Evolutionary conservation across 2,329 filamentous ascomycete genomes (phyloP).

Genomic region (Aspergillus hortae): DNA sequence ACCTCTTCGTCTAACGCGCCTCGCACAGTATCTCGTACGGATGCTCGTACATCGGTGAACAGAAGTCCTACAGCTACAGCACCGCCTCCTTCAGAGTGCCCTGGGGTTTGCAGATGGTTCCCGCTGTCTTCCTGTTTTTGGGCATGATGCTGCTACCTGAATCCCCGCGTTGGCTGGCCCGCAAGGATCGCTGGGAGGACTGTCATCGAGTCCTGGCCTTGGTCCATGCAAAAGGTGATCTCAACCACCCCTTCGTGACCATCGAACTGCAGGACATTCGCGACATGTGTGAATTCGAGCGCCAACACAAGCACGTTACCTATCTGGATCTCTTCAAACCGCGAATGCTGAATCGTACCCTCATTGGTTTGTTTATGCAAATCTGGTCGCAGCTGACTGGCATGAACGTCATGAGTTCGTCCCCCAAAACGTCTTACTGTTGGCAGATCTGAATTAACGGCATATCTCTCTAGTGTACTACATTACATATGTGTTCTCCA

Average conservation of each 20-base stretch:
- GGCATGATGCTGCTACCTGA: slow-evolving; percentile 55
- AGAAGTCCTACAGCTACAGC: slow-evolving; percentile 22
- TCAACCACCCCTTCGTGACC: slow-evolving; percentile 61
- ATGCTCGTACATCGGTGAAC: slow-evolving; percentile 57
- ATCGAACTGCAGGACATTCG: slow-evolving; percentile 70
- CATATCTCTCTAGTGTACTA: slow-evolving; percentile 52
- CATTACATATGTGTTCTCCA: slow-evolving; percentile 66
- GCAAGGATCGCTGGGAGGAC: slow-evolving; percentile 58
- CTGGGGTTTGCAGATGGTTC: slow-evolving; percentile 63
- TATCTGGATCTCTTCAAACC: slow-evolving; percentile 71
- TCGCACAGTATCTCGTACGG: slow-evolving; percentile 53
- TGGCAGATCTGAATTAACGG: no score
- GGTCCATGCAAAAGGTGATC: slow-evolving; percentile 64
- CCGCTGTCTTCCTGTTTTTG: slow-evolving; percentile 55
- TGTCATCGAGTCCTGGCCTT: slow-evolving; percentile 48
- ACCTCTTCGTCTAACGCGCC: background rate
- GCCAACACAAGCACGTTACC: slow-evolving; percentile 63
- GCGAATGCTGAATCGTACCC: slow-evolving; percentile 68
- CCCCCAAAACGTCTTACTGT: background rate
- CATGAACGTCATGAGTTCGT: slow-evolving; percentile 65
- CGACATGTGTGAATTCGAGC: slow-evolving; percentile 70
- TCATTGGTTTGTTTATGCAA: slow-evolving; percentile 69
- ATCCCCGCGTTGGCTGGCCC: slow-evolving; percentile 62
- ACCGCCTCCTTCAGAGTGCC: slow-evolving; percentile 60
- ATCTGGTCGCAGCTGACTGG: slow-evolving; percentile 74